Evolutionary conservation across 352 stramenopile species (phyloP).

Genomic region (Globisporangium irregulare): DNA sequence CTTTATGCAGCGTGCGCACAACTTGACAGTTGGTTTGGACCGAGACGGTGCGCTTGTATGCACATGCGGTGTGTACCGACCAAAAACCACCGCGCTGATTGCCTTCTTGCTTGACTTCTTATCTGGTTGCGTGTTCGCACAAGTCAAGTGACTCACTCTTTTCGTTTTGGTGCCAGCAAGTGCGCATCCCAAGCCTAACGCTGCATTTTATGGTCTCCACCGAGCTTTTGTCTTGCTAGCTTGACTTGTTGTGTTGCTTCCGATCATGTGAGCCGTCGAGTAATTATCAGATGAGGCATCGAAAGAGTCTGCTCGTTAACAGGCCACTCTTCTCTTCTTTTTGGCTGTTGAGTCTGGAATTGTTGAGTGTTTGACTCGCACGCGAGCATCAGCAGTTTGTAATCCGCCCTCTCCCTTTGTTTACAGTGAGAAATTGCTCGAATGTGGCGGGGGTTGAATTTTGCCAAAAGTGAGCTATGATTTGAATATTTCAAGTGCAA

Average conservation of each 20-base stretch:
- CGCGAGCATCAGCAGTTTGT: neutral
- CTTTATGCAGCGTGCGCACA: neutral
- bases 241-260: neutral
- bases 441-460: neutral
- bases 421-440: neutral
- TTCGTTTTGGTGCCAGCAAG: neutral
- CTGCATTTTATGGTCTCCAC: neutral
- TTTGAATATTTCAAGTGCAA: neutral
- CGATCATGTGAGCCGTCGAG: too few species aligned
- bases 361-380: too few species aligned
- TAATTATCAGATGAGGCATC: neutral
- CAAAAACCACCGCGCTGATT: neutral
- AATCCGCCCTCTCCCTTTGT: neutral
- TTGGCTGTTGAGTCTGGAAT: neutral
- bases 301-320: neutral
- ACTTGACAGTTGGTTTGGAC: slow-evolving; percentile 1
- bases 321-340: neutral
- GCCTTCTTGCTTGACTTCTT: too few species aligned
- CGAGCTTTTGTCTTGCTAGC: neutral
- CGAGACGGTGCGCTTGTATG: neutral
- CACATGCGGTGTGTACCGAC: neutral
- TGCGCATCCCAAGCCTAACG: neutral
- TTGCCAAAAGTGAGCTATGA: too few species aligned
- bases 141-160: neutral
- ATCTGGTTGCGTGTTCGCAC: neutral